Conservation (phyloP, 2,329 filamentous ascomycete species). For the Fusarium siculi region DNA sequence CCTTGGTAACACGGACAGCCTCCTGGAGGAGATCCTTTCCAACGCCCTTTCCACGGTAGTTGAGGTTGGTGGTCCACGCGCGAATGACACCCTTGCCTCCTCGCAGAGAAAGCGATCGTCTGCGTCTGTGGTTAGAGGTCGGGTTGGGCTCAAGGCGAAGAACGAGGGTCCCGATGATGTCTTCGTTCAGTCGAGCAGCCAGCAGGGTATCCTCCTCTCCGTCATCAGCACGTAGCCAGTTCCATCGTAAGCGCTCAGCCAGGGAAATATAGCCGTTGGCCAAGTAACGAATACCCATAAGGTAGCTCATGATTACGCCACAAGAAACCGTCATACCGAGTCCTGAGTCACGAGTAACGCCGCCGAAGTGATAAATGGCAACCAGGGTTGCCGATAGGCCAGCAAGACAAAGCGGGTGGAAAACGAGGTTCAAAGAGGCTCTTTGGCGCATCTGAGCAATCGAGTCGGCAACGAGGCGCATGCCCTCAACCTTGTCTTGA, state of each 20-base stretch:
- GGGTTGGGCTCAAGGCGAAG: conserved; percentile 68
- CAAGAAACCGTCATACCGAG: conserved; percentile 67
- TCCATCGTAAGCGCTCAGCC: conserved; percentile 70
- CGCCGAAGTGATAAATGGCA: conserved; percentile 59
- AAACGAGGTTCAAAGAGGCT: conserved; percentile 71
- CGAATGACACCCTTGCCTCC: conserved; percentile 78
- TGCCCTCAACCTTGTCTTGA: conserved; percentile 72
- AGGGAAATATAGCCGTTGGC: conserved; percentile 70
- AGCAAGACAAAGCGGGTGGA: conserved; percentile 67
- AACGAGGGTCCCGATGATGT: conserved; percentile 77
- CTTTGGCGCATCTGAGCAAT: conserved; percentile 83
- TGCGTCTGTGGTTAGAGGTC: conserved; percentile 47
- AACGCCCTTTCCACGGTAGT: conserved; percentile 77
- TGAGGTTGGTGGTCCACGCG: conserved; percentile 81
- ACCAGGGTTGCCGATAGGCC: conserved; percentile 58
- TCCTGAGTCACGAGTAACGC: conserved; percentile 61
- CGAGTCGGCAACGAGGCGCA: conserved; percentile 82
- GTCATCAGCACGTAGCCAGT: conserved; percentile 63
- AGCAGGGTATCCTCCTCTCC: conserved; percentile 67
- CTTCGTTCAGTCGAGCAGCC: conserved; percentile 73
- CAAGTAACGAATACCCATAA: conserved; percentile 69
- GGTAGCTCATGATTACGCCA: conserved; percentile 70
- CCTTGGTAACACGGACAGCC: conserved; percentile 74
- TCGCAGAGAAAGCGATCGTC: conserved; percentile 53
- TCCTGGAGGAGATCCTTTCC: conserved; percentile 78